Evolutionary conservation across 768 basidiomycete genomes (phyloP).

Genomic region (Lyophyllum semitale): DNA sequence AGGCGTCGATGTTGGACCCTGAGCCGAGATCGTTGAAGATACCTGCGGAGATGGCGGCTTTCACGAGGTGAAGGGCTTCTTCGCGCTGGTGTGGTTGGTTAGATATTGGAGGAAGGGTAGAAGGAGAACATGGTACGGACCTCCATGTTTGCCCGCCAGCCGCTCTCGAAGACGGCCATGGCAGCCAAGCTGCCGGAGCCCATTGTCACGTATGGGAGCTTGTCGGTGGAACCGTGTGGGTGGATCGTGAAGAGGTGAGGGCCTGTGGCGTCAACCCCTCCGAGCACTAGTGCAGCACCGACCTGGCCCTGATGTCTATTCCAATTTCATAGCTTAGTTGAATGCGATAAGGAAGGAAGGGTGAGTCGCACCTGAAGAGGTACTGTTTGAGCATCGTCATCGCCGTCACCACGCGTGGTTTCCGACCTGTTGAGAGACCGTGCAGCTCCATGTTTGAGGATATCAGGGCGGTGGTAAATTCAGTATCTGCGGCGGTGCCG

Average conservation of each 20-base stretch:
- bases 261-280: slow-evolving; percentile 93
- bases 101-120: neutral
- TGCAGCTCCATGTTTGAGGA: slow-evolving; percentile 96
- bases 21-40: slow-evolving; percentile 99
- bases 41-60: slow-evolving; percentile 88
- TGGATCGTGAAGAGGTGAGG: slow-evolving; percentile 94
- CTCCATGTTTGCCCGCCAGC: slow-evolving; percentile 81
- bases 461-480: slow-evolving; percentile 92
- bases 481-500: slow-evolving; percentile 98
- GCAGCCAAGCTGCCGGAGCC: slow-evolving; percentile 95
- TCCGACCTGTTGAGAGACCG: slow-evolving; percentile 84
- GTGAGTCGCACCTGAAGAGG: slow-evolving; percentile 71
- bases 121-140: slow-evolving; percentile 41
- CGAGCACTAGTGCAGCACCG: slow-evolving; percentile 94
- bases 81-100: slow-evolving; percentile 51
- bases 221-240: slow-evolving; percentile 98
- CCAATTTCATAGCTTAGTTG: neutral
- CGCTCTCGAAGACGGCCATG: slow-evolving; percentile 95
- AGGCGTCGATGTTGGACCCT: slow-evolving; percentile 97
- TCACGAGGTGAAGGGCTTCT: slow-evolving; percentile 81
- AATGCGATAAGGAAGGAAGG: neutral
- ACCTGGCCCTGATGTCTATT: slow-evolving; percentile 88
- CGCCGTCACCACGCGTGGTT: slow-evolving; percentile 92
- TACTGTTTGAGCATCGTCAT: slow-evolving; percentile 99
- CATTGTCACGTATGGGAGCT: slow-evolving; percentile 98